Percentiles rank a stretch among this genome's conserved stretches.
phyloP scores from a whole-genome alignment of 2,329 filamentous ascomycete genomes.

The Colletotrichum sp. region DNA sequence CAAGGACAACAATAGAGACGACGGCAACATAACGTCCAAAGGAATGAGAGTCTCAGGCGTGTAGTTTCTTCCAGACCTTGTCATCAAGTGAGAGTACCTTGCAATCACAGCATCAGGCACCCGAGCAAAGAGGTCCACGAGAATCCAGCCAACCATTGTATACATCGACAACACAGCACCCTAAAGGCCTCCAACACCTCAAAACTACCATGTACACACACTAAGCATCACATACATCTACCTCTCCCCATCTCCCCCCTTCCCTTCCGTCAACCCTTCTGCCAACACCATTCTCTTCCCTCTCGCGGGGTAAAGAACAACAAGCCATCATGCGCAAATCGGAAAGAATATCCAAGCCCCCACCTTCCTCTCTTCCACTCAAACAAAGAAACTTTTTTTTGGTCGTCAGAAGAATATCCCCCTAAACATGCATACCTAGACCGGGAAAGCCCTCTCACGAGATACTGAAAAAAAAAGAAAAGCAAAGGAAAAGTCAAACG shows the following conservation, averaged over 20 bases:
- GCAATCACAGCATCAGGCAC: neutral
- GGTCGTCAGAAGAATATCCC: neutral
- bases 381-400: neutral
- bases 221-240: neutral
- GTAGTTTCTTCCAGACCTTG: neutral
- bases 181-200: neutral
- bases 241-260: neutral
- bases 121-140: neutral
- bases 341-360: neutral
- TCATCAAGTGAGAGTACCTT: neutral
- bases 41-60: neutral
- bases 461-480: neutral
- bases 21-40: neutral
- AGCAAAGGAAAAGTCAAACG: neutral
- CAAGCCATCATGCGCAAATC: neutral
- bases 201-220: neutral
- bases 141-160: neutral
- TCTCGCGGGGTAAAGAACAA: neutral
- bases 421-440: neutral
- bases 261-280: neutral
- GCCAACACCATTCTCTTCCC: neutral
- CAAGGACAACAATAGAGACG: neutral
- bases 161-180: neutral
- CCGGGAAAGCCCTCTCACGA: neutral
- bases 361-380: neutral